phyloP scores from a whole-genome alignment of 1,284 basidiomycete genomes.

The Ustilago hordei region DNA sequence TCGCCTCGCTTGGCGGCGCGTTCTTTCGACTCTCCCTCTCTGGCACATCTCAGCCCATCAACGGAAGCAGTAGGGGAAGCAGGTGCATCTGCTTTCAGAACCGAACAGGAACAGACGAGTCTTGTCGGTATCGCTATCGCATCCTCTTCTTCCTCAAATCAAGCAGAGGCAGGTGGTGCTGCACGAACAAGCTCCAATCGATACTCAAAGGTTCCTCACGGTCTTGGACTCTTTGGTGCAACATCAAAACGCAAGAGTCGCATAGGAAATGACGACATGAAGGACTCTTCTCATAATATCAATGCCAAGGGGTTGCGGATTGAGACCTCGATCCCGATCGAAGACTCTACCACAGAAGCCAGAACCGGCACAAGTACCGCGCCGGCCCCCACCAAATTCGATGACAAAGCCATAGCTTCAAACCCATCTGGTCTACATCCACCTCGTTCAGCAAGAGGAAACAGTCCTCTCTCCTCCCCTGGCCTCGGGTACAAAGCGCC shows the following conservation, averaged over 20 bases:
- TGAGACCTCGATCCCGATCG: conserved; percentile 22
- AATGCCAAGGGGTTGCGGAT: conserved; percentile 22
- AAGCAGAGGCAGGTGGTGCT: not conserved
- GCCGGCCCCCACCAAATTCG: not conserved
- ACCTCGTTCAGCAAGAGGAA: not conserved
- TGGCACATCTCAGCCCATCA: conserved; percentile 20
- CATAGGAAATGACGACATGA: not conserved
- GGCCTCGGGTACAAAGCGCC: conserved; percentile 16
- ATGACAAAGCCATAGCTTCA: not conserved
- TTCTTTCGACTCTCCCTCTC: conserved; percentile 27
- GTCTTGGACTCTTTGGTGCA: conserved; percentile 25
- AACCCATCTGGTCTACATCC: not conserved
- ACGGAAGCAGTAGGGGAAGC: conserved; percentile 9
- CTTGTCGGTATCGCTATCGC: conserved; percentile 6
- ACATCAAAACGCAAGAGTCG: conserved; percentile 24
- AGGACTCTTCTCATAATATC: conserved; percentile 1
- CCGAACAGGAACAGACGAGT: conserved; percentile 12
- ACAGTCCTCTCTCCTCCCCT: conserved; percentile 17
- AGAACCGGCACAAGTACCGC: not conserved
- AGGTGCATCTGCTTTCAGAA: conserved; percentile 12
- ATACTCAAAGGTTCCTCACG: conserved; percentile 29
- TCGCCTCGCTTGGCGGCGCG: conserved; percentile 13
- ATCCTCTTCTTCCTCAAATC: not conserved
- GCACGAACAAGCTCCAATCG: conserved; percentile 13
- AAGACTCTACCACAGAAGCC: not conserved